Conservation (phyloP, 495 filamentous ascomycete species). For the Lasiosphaeriaceae sp. region DNA sequence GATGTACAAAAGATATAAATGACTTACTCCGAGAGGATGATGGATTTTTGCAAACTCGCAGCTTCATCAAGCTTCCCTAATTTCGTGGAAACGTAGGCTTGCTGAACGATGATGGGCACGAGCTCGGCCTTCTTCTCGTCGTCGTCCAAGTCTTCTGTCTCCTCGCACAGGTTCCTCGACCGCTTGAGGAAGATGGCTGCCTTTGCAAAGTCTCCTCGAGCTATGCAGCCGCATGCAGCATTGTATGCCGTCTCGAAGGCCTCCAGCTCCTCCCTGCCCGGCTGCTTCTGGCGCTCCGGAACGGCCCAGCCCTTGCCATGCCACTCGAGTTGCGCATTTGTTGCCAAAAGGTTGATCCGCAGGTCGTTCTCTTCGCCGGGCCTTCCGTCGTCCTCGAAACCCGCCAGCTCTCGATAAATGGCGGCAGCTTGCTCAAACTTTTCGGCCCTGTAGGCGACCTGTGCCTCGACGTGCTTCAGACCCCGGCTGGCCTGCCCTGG, state of each 20-base stretch:
- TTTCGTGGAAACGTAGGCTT: constrained; percentile 71
- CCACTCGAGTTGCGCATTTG: constrained; percentile 86
- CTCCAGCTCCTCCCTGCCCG: constrained; percentile 73
- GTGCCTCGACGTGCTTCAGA: constrained; percentile 78
- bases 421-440: constrained; percentile 68
- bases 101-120: constrained; percentile 81
- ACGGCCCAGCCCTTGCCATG: constrained; percentile 47
- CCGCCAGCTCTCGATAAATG: constrained; percentile 62
- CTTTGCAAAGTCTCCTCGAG: constrained; percentile 69
- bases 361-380: constrained; percentile 79
- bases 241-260: constrained; percentile 94
- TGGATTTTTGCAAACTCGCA: constrained; percentile 56
- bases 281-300: constrained; percentile 44
- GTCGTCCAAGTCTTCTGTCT: constrained; percentile 73
- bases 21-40: constrained; percentile 44
- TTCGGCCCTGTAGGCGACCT: constrained; percentile 83
- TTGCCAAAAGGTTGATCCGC: constrained; percentile 76
- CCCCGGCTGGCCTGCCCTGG: constrained; percentile 35
- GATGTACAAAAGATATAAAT: not conserved
- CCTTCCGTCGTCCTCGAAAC: constrained; percentile 37
- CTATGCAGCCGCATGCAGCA: constrained; percentile 81
- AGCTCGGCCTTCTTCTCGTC: constrained; percentile 82
- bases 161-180: constrained; percentile 81
- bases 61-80: constrained; percentile 75
- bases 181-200: constrained; percentile 77